A percentile compares a stretch with the other conserved stretches of the same genome.
phyloP scores from a whole-genome alignment of 306 rosid species.

The Fragaria vesca region DNA sequence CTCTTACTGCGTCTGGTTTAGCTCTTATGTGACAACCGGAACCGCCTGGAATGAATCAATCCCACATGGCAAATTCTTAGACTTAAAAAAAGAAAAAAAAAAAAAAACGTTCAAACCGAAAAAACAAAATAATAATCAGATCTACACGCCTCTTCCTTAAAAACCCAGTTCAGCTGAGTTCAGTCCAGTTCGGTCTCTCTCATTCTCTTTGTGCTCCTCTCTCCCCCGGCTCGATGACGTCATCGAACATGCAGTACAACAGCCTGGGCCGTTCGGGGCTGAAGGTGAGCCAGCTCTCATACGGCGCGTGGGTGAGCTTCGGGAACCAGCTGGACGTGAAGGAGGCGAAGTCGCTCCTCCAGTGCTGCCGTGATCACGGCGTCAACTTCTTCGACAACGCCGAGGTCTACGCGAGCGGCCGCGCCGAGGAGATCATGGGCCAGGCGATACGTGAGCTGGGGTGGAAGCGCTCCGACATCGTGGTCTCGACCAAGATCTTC shows the following conservation, averaged over 20 bases:
- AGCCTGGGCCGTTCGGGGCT: conserved; percentile 84
- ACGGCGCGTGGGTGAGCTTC: conserved; percentile 96
- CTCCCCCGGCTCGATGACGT: not conserved
- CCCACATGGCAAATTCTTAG: not conserved
- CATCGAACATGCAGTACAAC: conserved; percentile 71
- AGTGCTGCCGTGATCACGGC: conserved; percentile 89
- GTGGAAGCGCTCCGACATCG: conserved; percentile 92
- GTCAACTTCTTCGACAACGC: conserved; percentile 99
- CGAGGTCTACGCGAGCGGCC: conserved; percentile 92
- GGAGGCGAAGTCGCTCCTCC: conserved; percentile 86
- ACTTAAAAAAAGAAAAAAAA: too few relatives aligned
- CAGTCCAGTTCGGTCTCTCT: not conserved
- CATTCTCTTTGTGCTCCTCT: not conserved
- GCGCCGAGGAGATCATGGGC: conserved; percentile 99
- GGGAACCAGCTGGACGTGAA: conserved; percentile 97
- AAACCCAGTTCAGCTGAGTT: not conserved
- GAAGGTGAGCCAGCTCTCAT: conserved; percentile 88
- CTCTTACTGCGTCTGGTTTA: not conserved
- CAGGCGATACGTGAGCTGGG: conserved; percentile 89
- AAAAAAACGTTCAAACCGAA: too few relatives aligned
- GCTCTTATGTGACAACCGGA: not conserved
- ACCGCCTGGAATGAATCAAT: not conserved
- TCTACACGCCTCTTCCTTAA: not conserved
- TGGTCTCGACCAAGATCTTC: conserved; percentile 94
- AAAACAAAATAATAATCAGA: not conserved